phyloP scores from a whole-genome alignment of 495 filamentous ascomycete species.

The Penicillium argentinense region DNA sequence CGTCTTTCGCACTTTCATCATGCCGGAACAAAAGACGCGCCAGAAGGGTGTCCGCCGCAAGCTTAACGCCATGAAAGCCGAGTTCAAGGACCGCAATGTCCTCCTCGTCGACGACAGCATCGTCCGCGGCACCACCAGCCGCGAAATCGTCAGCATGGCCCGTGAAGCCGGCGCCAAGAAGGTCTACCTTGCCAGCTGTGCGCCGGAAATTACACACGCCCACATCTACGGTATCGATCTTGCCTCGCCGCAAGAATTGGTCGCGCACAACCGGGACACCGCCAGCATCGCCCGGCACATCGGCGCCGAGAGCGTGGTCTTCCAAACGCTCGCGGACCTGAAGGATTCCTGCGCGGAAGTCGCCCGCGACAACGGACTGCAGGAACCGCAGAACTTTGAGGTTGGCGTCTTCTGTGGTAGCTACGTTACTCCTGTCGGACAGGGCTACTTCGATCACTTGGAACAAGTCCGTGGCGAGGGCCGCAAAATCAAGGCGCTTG shows the following conservation, averaged over 20 bases:
- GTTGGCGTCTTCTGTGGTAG: constrained; percentile 95
- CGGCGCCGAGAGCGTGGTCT: constrained; percentile 89
- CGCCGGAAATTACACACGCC: constrained; percentile 79
- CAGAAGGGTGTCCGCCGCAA: constrained; percentile 61
- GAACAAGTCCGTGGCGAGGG: constrained; percentile 73
- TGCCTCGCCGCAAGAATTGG: constrained; percentile 76
- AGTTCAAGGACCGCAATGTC: constrained; percentile 83
- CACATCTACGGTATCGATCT: constrained; percentile 90
- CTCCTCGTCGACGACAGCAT: constrained; percentile 91
- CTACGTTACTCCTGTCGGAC: constrained; percentile 80
- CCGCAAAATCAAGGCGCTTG: constrained; percentile 67
- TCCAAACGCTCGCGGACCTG: constrained; percentile 81
- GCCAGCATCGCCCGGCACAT: constrained; percentile 74
- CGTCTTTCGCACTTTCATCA: constrained; percentile 94
- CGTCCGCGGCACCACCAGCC: constrained; percentile 85
- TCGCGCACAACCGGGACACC: constrained; percentile 74
- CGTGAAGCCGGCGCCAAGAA: constrained; percentile 86
- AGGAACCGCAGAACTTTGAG: constrained; percentile 69
- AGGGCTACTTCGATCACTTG: constrained; percentile 86
- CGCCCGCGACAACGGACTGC: constrained; percentile 50
- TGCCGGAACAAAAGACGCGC: constrained; percentile 82
- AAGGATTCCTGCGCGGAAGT: constrained; percentile 77
- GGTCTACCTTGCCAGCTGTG: constrained; percentile 86
- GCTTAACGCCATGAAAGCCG: constrained; percentile 80
- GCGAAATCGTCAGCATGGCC: constrained; percentile 93